Evolutionary conservation across 805 yeast genomes (phyloP), one percentile per base, ranked within the genome.

Genomic region (Ogataea neopini): DNA sequence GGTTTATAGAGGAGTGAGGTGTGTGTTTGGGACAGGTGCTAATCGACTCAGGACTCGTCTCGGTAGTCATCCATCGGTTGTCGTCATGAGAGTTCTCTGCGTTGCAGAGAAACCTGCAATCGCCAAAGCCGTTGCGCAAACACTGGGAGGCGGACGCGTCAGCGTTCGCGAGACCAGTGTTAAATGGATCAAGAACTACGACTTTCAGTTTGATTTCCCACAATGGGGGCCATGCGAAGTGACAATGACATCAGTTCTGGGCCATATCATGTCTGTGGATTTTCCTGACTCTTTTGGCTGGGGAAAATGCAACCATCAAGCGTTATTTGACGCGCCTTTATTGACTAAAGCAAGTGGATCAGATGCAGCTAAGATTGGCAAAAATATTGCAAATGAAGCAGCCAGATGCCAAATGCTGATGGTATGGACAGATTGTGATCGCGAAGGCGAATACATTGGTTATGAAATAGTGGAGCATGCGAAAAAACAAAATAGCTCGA

Each of bases 381-480:
- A 71, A 9, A 94, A 92, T 61, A 88, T 94, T 41, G 64, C 76
- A 25, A 65, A 65, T 3, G 89, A 89, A 60, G 86, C 90, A 4
- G 64, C 83, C 34, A 60, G 59, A 15, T 79, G 88, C 4, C 78
- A 81, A 44, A 70, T 70, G 33, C 68, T 94, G 45, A 88, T 89
- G 87, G 88, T 94, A 6, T 94, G 99, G 98, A 94, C 99, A 0
- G 99, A 94, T 75, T 94, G 99, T 68, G 98, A 91, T 74, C 73
- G 97, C 30, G 98, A 91, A 63, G 98, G 98, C 1, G 98, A 91
- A 64, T 86, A 82, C 64, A 91, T 91, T 47, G 98, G 97, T 0
- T 81, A 75, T 70, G 96, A 91, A 58, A 81, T 95, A 13, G 74
- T 80, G 29, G 75, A 81, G 44, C 84, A 83, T n/a, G 97, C 96